Percentiles rank a stretch among this genome's conserved stretches.
Evolutionary conservation across 192 early-diverging fungal genomes (phyloP).

Genomic region (Paraglomus brasilianum): DNA sequence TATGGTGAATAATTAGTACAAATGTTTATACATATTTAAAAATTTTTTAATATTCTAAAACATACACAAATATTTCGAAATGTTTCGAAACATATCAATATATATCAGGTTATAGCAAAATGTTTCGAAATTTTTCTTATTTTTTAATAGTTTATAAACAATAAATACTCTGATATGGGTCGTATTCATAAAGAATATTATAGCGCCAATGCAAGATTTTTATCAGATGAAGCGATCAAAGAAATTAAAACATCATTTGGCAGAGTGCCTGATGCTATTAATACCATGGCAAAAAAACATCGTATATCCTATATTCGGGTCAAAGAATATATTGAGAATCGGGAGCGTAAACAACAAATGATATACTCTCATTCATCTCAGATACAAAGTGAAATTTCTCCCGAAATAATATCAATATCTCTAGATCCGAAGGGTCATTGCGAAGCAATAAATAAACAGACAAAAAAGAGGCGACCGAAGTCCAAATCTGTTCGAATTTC

Average conservation of each 20-base stretch:
- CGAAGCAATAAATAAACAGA: neutral
- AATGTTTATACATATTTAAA: too few relatives aligned
- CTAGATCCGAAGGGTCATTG: neutral
- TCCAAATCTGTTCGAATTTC: constrained; percentile 12
- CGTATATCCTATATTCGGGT: neutral
- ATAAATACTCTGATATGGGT: neutral
- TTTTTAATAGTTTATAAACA: too few relatives aligned
- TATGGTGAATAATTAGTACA: too few relatives aligned
- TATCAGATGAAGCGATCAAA: constrained; percentile 11
- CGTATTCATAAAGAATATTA: constrained; percentile 21
- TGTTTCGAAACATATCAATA: too few relatives aligned
- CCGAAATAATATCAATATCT: constrained; percentile 7
- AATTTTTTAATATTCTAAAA: too few relatives aligned
- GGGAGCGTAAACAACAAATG: constrained; percentile 19
- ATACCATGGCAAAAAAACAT: too few relatives aligned
- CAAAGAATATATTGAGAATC: constrained; percentile 19
- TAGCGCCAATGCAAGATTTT: constrained; percentile 13
- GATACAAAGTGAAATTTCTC: constrained; percentile 1
- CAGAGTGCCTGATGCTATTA: too few relatives aligned
- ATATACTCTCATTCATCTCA: constrained; percentile 2
- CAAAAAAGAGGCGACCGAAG: constrained; percentile 1
- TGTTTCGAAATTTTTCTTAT: too few relatives aligned
- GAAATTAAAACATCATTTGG: too few relatives aligned
- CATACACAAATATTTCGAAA: too few relatives aligned
- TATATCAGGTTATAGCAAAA: too few relatives aligned